Percentiles rank a stretch among this genome's conserved stretches.
Evolutionary conservation across 2,329 filamentous ascomycete genomes (phyloP).

Genomic region (Aspergillus ruber): DNA sequence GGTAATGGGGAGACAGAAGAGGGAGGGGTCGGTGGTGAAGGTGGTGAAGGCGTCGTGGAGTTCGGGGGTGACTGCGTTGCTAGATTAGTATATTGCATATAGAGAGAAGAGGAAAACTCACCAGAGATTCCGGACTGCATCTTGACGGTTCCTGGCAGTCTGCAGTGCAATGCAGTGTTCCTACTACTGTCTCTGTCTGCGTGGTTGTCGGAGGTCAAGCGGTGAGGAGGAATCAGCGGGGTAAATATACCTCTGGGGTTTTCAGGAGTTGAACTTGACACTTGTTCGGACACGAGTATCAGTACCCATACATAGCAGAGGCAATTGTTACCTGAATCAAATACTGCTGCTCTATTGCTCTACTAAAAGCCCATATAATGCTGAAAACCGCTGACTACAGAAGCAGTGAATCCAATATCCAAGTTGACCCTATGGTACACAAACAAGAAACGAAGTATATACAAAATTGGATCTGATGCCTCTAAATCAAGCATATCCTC

Average conservation of each 20-base stretch:
- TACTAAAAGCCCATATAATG: too few relatives aligned
- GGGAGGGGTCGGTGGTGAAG: conserved; percentile 35
- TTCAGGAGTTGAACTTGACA: neutral
- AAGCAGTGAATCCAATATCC: neutral
- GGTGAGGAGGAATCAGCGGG: conserved; percentile 9
- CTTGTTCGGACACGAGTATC: neutral
- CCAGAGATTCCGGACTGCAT: conserved; percentile 48
- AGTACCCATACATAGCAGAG: neutral
- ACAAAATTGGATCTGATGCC: conserved; percentile 11
- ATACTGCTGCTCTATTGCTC: too few relatives aligned
- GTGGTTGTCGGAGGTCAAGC: conserved; percentile 15
- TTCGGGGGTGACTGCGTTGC: conserved; percentile 36
- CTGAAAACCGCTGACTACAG: neutral
- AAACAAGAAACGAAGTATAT: conserved; percentile 11
- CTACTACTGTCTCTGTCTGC: neutral
- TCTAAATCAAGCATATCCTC: conserved; percentile 4
- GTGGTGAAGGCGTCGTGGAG: conserved; percentile 41
- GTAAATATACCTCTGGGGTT: neutral
- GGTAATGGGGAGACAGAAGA: conserved; percentile 42
- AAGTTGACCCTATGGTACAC: conserved; percentile 1
- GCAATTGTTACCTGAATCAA: too few relatives aligned
- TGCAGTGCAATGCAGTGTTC: neutral
- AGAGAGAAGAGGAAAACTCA: conserved; percentile 13
- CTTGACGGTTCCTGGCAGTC: conserved; percentile 11
- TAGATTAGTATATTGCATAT: conserved; percentile 2